A percentile compares a stretch with the other conserved stretches of the same genome.
Evolutionary conservation across 805 yeast species (phyloP).

Genomic region (Candida morakotiae): DNA sequence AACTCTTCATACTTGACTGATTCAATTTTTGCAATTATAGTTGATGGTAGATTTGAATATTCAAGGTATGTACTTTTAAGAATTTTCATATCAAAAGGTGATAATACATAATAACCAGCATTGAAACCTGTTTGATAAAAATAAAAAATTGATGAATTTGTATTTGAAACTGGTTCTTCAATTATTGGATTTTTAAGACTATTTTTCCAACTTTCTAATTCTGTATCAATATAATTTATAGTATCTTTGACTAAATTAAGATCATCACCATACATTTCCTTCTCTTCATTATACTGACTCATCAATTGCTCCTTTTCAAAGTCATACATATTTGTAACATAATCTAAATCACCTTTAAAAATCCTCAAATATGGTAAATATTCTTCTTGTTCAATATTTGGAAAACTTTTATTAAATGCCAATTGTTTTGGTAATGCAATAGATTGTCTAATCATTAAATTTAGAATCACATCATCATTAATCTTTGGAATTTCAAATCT

Average conservation of each 20-base stretch:
- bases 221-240: slow-evolving; percentile 46
- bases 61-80: slow-evolving; percentile 56
- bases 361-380: slow-evolving; percentile 53
- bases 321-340: slow-evolving; percentile 50
- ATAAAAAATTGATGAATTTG: slow-evolving; percentile 43
- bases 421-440: slow-evolving; percentile 47
- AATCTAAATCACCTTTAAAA: slow-evolving; percentile 58
- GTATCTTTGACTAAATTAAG: slow-evolving; percentile 55
- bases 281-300: slow-evolving; percentile 53
- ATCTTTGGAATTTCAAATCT: slow-evolving; percentile 55
- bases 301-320: slow-evolving; percentile 55
- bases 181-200: slow-evolving; percentile 10
- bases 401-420: slow-evolving; percentile 36
- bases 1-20: slow-evolving; percentile 64
- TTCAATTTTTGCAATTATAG: slow-evolving; percentile 59
- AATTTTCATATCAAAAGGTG: slow-evolving; percentile 77
- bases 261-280: slow-evolving; percentile 43
- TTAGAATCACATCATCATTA: slow-evolving; percentile 52
- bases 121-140: slow-evolving; percentile 78
- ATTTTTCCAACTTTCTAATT: slow-evolving; percentile 35
- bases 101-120: slow-evolving; percentile 58
- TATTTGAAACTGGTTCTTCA: neutral
- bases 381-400: slow-evolving; percentile 40
- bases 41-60: slow-evolving; percentile 66
- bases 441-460: slow-evolving; percentile 54